Evolutionary conservation across 2,329 filamentous ascomycete genomes (phyloP).

Genomic region (Lasiodiplodia citricola): DNA sequence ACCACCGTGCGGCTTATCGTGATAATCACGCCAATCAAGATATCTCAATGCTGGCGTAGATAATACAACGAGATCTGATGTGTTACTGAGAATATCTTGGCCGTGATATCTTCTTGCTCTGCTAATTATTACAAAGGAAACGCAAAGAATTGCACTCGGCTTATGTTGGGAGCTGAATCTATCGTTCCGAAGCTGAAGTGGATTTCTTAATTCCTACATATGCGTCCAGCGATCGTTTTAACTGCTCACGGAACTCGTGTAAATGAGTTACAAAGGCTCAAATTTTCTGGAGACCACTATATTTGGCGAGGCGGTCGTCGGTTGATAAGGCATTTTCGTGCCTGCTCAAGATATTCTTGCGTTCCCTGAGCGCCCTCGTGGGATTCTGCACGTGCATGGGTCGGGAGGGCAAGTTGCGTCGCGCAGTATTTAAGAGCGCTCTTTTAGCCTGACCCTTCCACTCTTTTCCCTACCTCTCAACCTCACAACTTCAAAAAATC

Average conservation of each 20-base stretch:
- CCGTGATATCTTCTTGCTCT: background rate
- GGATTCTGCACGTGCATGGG: background rate
- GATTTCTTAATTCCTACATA: too few relatives aligned
- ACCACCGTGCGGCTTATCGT: background rate
- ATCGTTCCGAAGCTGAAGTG: too few relatives aligned
- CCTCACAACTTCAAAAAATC: background rate
- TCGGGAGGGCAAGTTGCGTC: background rate
- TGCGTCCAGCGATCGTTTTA: too few relatives aligned
- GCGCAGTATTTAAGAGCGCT: background rate
- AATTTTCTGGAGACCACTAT: too few relatives aligned
- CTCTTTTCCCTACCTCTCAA: background rate
- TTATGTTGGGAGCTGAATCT: too few relatives aligned
- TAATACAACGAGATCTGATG: background rate
- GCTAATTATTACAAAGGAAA: too few relatives aligned
- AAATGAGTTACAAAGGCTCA: too few relatives aligned
- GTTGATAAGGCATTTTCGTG: background rate
- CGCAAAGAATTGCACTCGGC: too few relatives aligned
- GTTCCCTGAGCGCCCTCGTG: background rate
- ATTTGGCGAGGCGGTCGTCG: background rate
- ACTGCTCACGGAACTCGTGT: too few relatives aligned
- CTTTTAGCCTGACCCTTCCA: slow-evolving; percentile 1
- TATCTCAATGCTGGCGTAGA: background rate
- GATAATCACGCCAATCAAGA: background rate
- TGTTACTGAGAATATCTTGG: background rate
- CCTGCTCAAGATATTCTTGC: background rate